Base-by-base conservation (phyloP, 163 green algal genomes). In the Chlamydomonas reinhardtii region DNA sequence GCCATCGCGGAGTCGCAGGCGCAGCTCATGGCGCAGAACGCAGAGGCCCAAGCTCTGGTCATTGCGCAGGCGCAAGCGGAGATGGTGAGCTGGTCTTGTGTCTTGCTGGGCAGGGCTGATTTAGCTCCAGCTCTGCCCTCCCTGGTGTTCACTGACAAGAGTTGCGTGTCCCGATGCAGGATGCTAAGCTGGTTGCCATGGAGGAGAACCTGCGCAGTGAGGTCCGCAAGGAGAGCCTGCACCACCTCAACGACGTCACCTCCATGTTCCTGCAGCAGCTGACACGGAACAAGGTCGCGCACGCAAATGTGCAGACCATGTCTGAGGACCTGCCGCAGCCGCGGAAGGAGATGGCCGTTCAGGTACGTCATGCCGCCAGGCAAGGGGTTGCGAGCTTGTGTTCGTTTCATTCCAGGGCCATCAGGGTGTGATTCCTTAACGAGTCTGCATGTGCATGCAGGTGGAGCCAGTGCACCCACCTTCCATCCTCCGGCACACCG, bases 251-350 rank as follows among this genome's bases (percentile, higher is more conserved):
- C 43, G 77, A 91, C 37, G 83, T 93, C 35, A 69, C 86, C 6
- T 25, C 74, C 35, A 73, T 89, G 34, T 93, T 93, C 74, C 74
- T 90, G 59, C 66, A 90, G 74, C 83, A 91, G 56, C 64, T 93
- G 27, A 90, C 64, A 31, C 69, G 54, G 48, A 88, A 89, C 83
- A 83, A 82, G 39, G 75, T 91, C 24, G 69, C 72, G 31, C 86
- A 91, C 65, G 87, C 86, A 4, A 71, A 85, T 3, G 84, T 74
- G 62, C 88, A 91, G 73, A 91, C 88, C 31, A 65, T n/a, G 14
- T 61, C 69, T 2, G 68, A 78, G 37, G 71, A 22, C 34, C 32
- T 76, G n/a, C 75, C 84, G n/a, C 78, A 34, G 75, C 68, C 59
- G 43, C 69, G 34, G 34, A 69, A 61, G 0, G 69, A 85, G 29